These are phyloP conservation scores for Penicillium sp. DNA, from an alignment of 2,329 filamentous ascomycete genomes.

Conservation along the genomic window DNA sequence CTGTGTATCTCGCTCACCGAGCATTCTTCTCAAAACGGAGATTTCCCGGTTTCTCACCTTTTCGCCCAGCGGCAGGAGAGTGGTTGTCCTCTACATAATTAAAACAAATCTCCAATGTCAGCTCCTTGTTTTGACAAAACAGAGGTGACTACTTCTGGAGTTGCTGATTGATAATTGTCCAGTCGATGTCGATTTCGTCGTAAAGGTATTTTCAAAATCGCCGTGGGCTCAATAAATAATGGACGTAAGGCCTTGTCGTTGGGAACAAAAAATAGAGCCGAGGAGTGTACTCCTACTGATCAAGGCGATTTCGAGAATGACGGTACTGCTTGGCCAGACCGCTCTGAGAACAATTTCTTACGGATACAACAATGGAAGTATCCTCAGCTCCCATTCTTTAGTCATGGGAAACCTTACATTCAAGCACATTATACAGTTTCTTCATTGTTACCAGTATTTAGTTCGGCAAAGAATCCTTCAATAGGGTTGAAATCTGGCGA, in stretches of 20 bases:
- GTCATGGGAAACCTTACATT: constrained; percentile 6
- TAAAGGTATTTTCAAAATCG: too few species aligned
- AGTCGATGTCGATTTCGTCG: constrained; percentile 20
- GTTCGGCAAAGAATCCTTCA: too few species aligned
- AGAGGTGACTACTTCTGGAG: constrained; percentile 13
- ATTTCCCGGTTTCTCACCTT: too few species aligned
- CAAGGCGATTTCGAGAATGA: too few species aligned
- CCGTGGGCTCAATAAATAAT: too few species aligned
- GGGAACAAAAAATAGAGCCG: too few species aligned
- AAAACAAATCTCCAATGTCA: constrained; percentile 17
- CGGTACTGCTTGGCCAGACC: constrained; percentile 15
- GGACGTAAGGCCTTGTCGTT: too few species aligned
- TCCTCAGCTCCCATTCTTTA: not conserved
- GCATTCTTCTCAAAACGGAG: too few species aligned
- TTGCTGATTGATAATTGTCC: constrained; percentile 17
- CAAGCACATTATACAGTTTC: constrained; percentile 24
- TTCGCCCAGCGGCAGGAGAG: too few species aligned
- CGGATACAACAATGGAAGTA: not conserved
- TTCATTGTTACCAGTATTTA: constrained; percentile 14
- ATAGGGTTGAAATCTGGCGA: too few species aligned
- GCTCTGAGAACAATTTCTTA: constrained; percentile 12
- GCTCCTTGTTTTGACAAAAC: constrained; percentile 10
- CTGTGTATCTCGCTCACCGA: too few species aligned
- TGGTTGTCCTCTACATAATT: constrained; percentile 16
- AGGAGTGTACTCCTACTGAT: too few species aligned